Conservation (phyloP, 2,329 filamentous ascomycete species). For the Colletotrichum tropicale region DNA sequence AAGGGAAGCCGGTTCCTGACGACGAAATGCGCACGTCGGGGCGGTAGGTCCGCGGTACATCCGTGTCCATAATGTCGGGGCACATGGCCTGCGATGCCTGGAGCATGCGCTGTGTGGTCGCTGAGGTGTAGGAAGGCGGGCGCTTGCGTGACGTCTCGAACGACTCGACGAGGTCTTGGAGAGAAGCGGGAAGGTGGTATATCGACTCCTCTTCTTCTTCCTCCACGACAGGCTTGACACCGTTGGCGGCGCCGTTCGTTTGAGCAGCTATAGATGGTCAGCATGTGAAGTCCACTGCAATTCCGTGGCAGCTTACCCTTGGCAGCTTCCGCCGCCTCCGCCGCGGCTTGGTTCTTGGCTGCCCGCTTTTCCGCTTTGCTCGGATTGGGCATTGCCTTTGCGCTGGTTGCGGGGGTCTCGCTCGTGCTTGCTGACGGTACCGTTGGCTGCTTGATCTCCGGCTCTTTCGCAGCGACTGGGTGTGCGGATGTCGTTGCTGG, state of each 20-base stretch:
- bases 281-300: not conserved
- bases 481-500: constrained; percentile 54
- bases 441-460: constrained; percentile 37
- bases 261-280: constrained; percentile 36
- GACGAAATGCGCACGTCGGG: constrained; percentile 79
- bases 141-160: constrained; percentile 84
- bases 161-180: constrained; percentile 89
- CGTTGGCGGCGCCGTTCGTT: constrained; percentile 58
- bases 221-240: constrained; percentile 53
- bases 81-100: constrained; percentile 74
- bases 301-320: constrained; percentile 42
- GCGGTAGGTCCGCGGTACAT: constrained; percentile 82
- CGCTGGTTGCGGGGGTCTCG: constrained; percentile 25
- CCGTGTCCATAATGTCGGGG: constrained; percentile 79
- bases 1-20: constrained; percentile 84
- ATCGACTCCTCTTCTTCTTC: constrained; percentile 75
- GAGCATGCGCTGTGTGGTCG: constrained; percentile 75
- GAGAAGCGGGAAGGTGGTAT: constrained; percentile 86
- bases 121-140: constrained; percentile 63
- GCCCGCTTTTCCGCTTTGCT: constrained; percentile 42
- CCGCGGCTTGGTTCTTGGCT: constrained; percentile 46
- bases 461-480: constrained; percentile 42
- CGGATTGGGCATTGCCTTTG: constrained; percentile 30
- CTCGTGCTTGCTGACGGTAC: constrained; percentile 29
- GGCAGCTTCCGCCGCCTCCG: constrained; percentile 46